Base-by-base conservation (phyloP, 352 stramenopile genomes). In the Plasmopara halstedii region DNA sequence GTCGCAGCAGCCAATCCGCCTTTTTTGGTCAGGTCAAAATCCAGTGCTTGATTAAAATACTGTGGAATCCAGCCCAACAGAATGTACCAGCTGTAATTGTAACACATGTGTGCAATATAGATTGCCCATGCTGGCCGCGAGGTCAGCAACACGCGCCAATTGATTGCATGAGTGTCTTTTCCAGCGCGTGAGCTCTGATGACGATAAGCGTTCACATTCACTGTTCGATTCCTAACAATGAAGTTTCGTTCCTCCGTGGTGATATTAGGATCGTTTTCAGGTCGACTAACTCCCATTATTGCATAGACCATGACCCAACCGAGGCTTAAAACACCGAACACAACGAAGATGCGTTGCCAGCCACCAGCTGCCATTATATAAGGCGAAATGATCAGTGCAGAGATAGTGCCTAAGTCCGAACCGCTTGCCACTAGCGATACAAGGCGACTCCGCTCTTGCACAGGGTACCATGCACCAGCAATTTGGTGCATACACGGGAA, bases 31-130 rank as follows among this genome's bases (percentile, higher is more conserved):
- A 94, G 53, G 22, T 94, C 76, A 11, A 94, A 67, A 23, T 89
- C 49, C n/a, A 94, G 55, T 1, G 62, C 69, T 62, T 88, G 73
- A 29, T 73, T 73, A 57, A 92, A 91, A 52, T 94, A 94, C 56
- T 90, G 80, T 37, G 83, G 83, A 43, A 90, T 92, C 83, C 83
- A 94, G 15, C 83, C 78, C 29, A 94, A 56, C 22, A 94, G 46
- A 22, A 94, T 73, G 48, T 94, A 94, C 83, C 83, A 94, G 42
- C 73, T 81, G 60, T 92, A 94, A 53, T 94, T 94, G 61, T 88
- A 87, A 56, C 73, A 85, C 40, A 92, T 85, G 49, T 94, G 83
- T 15, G 79, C 77, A 11, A 83, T 62, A 59, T 94, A 94, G 47
- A 94, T 80, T 11, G 83, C 83, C 80, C 80, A 94, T 2, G 80